Evolutionary conservation across 2,329 filamentous ascomycete species (phyloP).

Genomic region (Xylaria sp.): DNA sequence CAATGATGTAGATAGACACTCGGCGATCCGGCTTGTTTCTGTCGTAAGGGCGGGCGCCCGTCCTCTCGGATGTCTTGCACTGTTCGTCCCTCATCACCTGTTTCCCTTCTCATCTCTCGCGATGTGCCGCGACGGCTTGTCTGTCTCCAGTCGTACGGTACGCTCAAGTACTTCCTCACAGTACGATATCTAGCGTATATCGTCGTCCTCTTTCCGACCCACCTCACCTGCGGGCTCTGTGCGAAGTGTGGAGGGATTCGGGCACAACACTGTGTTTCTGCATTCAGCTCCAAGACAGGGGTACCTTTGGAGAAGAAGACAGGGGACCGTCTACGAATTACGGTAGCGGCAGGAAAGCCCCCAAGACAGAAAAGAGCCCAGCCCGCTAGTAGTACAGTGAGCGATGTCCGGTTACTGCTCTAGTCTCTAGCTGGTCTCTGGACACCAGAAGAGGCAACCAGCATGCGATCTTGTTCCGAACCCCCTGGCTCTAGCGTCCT

Average conservation of each 20-base stretch:
- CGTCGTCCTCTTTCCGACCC: constrained; percentile 22
- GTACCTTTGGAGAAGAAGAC: constrained; percentile 26
- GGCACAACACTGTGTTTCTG: constrained; percentile 26
- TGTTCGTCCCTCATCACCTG: constrained; percentile 6
- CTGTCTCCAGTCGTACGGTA: constrained; percentile 21
- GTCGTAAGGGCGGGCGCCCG: background rate
- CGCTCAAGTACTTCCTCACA: background rate
- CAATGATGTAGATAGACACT: background rate
- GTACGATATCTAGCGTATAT: constrained; percentile 11
- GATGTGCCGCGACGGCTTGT: constrained; percentile 25
- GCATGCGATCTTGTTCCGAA: constrained; percentile 26
- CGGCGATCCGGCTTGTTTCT: constrained; percentile 1
- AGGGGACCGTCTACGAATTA: constrained; percentile 20
- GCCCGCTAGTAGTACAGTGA: constrained; percentile 23
- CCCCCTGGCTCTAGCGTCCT: constrained; percentile 28
- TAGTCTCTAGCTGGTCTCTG: background rate
- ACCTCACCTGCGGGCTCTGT: constrained; percentile 28
- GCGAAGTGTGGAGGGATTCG: constrained; percentile 21
- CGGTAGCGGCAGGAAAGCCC: constrained; percentile 21
- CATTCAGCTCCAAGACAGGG: constrained; percentile 30
- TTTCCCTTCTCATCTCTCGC: constrained; percentile 11
- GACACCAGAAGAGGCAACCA: constrained; percentile 26
- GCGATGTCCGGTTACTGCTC: background rate
- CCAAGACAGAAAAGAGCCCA: constrained; percentile 4
- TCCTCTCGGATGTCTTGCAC: constrained; percentile 14